Base-by-base conservation (phyloP, 2,329 filamentous ascomycete species). In the Ophiostoma quercus region DNA sequence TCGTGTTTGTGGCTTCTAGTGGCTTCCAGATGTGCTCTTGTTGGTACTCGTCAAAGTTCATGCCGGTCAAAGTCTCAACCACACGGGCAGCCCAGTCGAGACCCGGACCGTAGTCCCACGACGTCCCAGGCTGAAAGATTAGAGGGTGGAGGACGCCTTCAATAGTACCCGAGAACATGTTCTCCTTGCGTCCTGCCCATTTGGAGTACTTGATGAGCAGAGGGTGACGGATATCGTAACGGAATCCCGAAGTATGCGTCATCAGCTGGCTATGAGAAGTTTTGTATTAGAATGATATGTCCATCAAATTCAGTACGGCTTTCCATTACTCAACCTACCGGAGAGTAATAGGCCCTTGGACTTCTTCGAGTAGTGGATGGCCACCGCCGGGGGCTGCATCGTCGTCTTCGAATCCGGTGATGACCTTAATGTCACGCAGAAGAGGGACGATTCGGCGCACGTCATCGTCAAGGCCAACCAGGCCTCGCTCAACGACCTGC, bases 21-120 rank as follows among this genome's bases (percentile, higher is more conserved):
- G 51, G 51, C n/a, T 12, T 57, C 51, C 51, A 57, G 51, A 57
- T 57, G 51, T 57, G 51, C 51, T 57, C 22, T 25, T 57, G 51
- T 25, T 57, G 51, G 3, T 57, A 57, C 51, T 57, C 51, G 9
- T 57, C 22, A 14, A 25, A 57, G 2, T 16, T 22, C 51, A 57
- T 57, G 51, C n/a, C 9, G 1, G 51, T 57, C 22, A 57, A 22
- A 25, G 51, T 22, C 22, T 57, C 51, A 2, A 57, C 11, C 51
- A 57, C 51, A 57, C 51, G n/a, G 9, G n/a, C n/a, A 25, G 51
- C 51, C 51, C 51, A 57, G 51, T 57, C 51, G 25, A 57, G 51
- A 4, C 51, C 51, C 1, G 51, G 51, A 14, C 51, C 51, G 25
- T 57, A 57, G 9, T 57, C 51, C 51, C 51, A 57, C 22, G 51